Conservation (phyloP, 2,329 filamentous ascomycete species). For the Pleomassaria siparia region DNA sequence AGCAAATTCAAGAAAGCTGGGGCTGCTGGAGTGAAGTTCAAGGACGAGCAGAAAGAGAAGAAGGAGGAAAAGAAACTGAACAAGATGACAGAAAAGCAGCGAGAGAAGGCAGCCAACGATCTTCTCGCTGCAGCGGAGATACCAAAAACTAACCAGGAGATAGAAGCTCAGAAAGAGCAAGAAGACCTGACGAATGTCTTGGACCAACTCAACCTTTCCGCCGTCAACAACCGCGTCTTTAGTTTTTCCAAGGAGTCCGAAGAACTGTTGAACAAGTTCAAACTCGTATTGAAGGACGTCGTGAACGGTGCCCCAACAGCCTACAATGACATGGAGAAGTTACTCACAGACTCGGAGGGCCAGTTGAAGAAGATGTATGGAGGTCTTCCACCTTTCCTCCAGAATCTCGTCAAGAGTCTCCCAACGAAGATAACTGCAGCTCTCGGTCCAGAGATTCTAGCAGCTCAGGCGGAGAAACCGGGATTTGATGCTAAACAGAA, state of each 20-base stretch:
- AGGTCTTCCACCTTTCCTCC: constrained; percentile 73
- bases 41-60: constrained; percentile 31
- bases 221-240: constrained; percentile 83
- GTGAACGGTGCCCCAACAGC: constrained; percentile 92
- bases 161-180: constrained; percentile 57
- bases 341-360: constrained; percentile 64
- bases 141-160: constrained; percentile 34
- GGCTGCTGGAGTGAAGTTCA: constrained; percentile 33
- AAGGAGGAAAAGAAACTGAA: constrained; percentile 31
- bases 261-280: constrained; percentile 80
- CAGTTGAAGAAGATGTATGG: constrained; percentile 65
- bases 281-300: constrained; percentile 86
- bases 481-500: constrained; percentile 45
- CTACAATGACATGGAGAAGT: constrained; percentile 80
- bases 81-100: constrained; percentile 39
- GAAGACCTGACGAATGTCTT: constrained; percentile 78
- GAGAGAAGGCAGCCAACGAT: constrained; percentile 37
- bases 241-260: constrained; percentile 82
- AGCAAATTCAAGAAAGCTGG: constrained; percentile 32
- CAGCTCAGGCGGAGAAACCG: constrained; percentile 71
- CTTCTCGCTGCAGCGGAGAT: constrained; percentile 37
- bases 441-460: constrained; percentile 79
- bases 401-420: constrained; percentile 82
- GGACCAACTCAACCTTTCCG: constrained; percentile 79
- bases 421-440: constrained; percentile 77